phyloP scores from a whole-genome alignment of 495 filamentous ascomycete genomes.

The Xylaria longipes region DNA sequence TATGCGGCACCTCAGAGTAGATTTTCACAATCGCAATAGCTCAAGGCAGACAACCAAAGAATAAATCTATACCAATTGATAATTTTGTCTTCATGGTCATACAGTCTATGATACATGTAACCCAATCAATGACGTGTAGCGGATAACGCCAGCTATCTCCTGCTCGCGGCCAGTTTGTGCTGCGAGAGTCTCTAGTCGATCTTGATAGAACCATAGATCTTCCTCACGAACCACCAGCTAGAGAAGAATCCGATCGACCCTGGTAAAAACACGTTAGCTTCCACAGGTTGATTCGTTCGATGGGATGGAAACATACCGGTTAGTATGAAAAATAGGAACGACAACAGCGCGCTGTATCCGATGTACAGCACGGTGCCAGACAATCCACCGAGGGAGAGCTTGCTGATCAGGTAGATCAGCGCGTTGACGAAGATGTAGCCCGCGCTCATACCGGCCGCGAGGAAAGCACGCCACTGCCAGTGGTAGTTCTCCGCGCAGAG shows the following conservation, averaged over 20 bases:
- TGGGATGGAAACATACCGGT: slow-evolving; percentile 70
- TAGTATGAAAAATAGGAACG: slow-evolving; percentile 89
- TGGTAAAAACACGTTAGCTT: slow-evolving; percentile 45
- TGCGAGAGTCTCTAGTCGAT: slow-evolving; percentile 66
- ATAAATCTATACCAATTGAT: slow-evolving; percentile 13
- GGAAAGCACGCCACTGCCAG: slow-evolving; percentile 97
- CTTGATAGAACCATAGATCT: slow-evolving; percentile 95
- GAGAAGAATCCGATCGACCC: slow-evolving; percentile 96
- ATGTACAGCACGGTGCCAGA: slow-evolving; percentile 90
- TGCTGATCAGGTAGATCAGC: slow-evolving; percentile 84
- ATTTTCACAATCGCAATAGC: neutral
- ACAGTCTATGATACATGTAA: slow-evolving; percentile 33
- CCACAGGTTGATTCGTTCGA: neutral
- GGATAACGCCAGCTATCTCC: neutral
- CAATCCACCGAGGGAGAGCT: slow-evolving; percentile 81
- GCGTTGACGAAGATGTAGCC: slow-evolving; percentile 90
- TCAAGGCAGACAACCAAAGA: neutral
- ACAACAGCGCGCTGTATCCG: slow-evolving; percentile 88
- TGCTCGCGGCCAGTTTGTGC: neutral
- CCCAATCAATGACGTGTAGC: slow-evolving; percentile 18
- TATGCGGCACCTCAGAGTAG: neutral
- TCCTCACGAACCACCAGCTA: slow-evolving; percentile 89
- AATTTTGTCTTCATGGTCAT: slow-evolving; percentile 23
- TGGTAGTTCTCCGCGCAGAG: slow-evolving; percentile 97
- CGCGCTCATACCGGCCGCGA: slow-evolving; percentile 84